phyloP scores from a whole-genome alignment of 225 moss, liverwort and hornwort species.

The Marchantia paleacea region DNA sequence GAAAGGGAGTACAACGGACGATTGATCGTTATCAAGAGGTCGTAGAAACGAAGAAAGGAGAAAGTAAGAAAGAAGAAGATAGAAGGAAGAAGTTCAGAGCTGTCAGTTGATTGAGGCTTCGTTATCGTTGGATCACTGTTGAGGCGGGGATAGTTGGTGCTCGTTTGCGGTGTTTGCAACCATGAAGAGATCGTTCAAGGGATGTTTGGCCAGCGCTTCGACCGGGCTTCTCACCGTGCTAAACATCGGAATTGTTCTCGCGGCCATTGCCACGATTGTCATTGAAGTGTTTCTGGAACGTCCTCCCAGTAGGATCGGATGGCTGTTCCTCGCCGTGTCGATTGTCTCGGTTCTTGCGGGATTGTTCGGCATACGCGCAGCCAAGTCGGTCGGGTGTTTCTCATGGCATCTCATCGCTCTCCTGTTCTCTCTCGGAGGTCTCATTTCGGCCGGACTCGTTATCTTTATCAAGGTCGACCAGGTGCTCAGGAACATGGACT shows the following conservation, averaged over 20 bases:
- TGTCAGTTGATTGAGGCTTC: too few relatives aligned
- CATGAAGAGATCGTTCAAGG: constrained; percentile 54
- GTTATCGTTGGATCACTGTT: too few relatives aligned
- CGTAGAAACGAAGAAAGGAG: neutral
- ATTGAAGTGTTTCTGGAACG: constrained; percentile 47
- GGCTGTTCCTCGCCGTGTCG: constrained; percentile 49
- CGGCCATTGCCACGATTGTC: constrained; percentile 49
- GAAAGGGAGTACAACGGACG: too few relatives aligned
- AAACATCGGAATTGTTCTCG: constrained; percentile 40
- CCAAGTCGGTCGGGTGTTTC: constrained; percentile 48
- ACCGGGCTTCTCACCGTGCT: constrained; percentile 43
- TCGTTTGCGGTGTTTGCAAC: constrained; percentile 2
- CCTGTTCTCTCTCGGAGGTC: constrained; percentile 46
- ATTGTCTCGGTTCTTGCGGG: constrained; percentile 46
- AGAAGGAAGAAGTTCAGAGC: too few relatives aligned
- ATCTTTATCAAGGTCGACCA: constrained; percentile 47
- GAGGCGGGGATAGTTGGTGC: too few relatives aligned
- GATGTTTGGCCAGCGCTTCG: constrained; percentile 49
- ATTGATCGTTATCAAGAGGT: neutral
- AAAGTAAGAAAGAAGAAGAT: too few relatives aligned
- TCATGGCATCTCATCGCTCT: constrained; percentile 54
- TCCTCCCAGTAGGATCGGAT: constrained; percentile 56
- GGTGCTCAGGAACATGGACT: constrained; percentile 44
- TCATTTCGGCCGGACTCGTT: constrained; percentile 44
- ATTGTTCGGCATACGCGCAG: constrained; percentile 41